Evolutionary conservation across 2,329 filamentous ascomycete species (phyloP), one percentile per base, ranked within the genome.

Genomic region (Moelleriella libera): DNA sequence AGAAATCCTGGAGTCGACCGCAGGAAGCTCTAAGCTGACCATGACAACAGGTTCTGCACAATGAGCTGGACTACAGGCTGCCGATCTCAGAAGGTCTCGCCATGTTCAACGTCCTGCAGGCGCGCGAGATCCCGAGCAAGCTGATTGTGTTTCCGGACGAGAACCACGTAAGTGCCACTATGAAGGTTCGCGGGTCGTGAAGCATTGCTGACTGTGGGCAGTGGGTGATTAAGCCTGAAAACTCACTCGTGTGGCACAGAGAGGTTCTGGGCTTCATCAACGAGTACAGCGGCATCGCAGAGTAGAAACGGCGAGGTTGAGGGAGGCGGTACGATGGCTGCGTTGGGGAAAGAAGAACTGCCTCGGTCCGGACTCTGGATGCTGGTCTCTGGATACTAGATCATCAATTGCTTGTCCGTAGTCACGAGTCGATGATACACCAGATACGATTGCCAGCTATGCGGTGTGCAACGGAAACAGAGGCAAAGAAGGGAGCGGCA

Each of bases 201-300:
- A 39, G 11, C 10, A 12, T n/a, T 12, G 40, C 9, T 12, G 34
- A 37, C 34, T 5, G 34, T 12, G 34, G 3, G 34, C 34, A 80
- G 76, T 82, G 87, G 87, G 88, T 96, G 4, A 60, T 95, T 47
- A 94, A 95, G 61, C 86, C 84, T 0, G 90, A 96, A 65, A 97
- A 97, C 63, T 85, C 82, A 4, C 68, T 96, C 14, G 74, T 94
- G 21, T 97, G 92, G 92, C 88, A 97, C 58, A 76, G 76, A 48
- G 85, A 88, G 49, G 88, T 97, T 12, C 60, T 96, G 31, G 78
- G 78, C 48, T 96, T 85, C 80, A 81, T 82, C 52, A 82, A 82
- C 56, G 75, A 79, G 58, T 79, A 77, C 54, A 72, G 72, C 29
- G 72, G 73, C 0, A 58, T 78, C 28, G 55, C 56, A 1, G 54